phyloP scores from a whole-genome alignment of 306 rosid genomes.

The Citrullus amarus region DNA sequence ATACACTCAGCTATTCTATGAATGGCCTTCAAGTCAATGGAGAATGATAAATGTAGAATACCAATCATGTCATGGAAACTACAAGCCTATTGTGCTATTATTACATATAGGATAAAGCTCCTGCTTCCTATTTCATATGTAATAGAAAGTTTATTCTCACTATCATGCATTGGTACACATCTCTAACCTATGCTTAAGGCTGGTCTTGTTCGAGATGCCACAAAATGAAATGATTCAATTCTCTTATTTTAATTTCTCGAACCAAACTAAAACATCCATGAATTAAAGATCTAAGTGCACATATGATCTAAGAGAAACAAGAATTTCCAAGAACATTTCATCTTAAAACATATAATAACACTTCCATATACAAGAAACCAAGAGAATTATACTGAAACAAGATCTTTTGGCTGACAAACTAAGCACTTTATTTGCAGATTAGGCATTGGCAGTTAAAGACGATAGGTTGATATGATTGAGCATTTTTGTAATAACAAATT shows the following conservation, averaged over 20 bases:
- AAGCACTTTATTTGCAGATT: neutral
- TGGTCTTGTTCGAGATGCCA: neutral
- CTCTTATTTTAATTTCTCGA: neutral
- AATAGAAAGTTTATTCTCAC: neutral
- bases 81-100: neutral
- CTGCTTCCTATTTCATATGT: neutral
- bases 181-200: neutral
- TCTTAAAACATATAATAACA: neutral
- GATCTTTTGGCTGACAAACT: neutral
- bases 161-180: neutral
- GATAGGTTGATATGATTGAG: neutral
- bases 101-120: neutral
- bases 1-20: conserved; percentile 18
- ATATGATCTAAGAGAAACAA: neutral
- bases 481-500: neutral
- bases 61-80: neutral
- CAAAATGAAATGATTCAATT: neutral
- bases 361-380: neutral
- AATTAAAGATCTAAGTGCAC: neutral
- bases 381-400: neutral
- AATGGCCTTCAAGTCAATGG: conserved; percentile 7
- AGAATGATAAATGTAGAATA: neutral
- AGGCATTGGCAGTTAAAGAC: neutral
- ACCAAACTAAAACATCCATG: neutral
- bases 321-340: neutral